A percentile compares a stretch with the other conserved stretches of the same genome.
phyloP scores from a whole-genome alignment of 2,329 filamentous ascomycete species.

The Colletotrichum navitas region DNA sequence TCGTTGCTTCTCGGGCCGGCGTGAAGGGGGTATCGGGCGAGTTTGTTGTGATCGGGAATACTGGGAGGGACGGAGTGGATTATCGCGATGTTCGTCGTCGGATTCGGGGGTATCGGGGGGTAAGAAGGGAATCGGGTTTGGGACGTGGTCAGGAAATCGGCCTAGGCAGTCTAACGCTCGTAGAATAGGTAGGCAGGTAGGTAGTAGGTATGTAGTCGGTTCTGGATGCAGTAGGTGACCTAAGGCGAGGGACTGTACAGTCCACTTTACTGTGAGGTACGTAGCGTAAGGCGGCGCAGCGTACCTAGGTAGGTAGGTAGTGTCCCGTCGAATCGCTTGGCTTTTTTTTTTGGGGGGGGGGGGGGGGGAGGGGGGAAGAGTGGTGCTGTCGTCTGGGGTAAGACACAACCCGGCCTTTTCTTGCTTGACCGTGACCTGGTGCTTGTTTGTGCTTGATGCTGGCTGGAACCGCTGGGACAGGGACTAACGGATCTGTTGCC shows the following conservation, averaged over 20 bases:
- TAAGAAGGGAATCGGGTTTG: constrained; percentile 17
- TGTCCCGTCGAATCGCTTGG: constrained; percentile 26
- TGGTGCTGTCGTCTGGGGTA: constrained; percentile 38
- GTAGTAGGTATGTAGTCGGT: background rate
- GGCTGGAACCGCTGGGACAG: constrained; percentile 7
- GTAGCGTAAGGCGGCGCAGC: constrained; percentile 11
- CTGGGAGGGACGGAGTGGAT: constrained; percentile 1
- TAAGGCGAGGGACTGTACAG: constrained; percentile 38
- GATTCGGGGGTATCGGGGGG: constrained; percentile 29
- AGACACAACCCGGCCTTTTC: constrained; percentile 28
- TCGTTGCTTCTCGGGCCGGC: constrained; percentile 13
- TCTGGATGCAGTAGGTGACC: constrained; percentile 27
- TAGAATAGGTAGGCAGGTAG: constrained; percentile 18
- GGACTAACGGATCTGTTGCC: constrained; percentile 7
- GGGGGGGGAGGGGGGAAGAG: constrained; percentile 4
- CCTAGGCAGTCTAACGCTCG: constrained; percentile 22
- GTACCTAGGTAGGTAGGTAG: background rate
- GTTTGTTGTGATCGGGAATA: constrained; percentile 18
- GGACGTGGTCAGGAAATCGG: constrained; percentile 30
- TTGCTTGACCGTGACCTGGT: constrained; percentile 31
- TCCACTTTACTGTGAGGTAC: constrained; percentile 33
- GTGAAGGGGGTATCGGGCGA: background rate
- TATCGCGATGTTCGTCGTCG: constrained; percentile 38
- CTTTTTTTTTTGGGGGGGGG: constrained; percentile 2
- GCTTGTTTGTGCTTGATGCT: constrained; percentile 7